Conservation (phyloP, 805 yeast species). For the Cyberlindnera maritima region DNA sequence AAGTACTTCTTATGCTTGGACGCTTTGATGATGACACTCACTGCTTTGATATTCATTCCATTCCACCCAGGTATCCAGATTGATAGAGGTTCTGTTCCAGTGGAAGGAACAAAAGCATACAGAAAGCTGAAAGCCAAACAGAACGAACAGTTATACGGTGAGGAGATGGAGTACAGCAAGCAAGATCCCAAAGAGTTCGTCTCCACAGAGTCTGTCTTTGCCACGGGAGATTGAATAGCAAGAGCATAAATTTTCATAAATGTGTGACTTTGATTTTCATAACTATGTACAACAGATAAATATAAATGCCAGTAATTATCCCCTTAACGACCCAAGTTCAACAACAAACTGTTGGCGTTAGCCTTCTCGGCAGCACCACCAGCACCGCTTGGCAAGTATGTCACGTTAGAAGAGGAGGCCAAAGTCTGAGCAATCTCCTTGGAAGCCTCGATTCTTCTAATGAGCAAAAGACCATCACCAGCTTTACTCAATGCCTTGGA, state of each 20-base stretch:
- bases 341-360: constrained; percentile 51
- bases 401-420: constrained; percentile 78
- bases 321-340: constrained; percentile 63
- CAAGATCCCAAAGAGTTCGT: too few relatives aligned
- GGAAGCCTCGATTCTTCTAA: constrained; percentile 94
- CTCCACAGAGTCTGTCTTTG: too few relatives aligned
- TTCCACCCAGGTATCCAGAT: constrained; percentile 66
- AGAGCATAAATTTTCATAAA: background rate
- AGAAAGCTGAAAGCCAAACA: constrained; percentile 1
- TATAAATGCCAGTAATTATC: background rate
- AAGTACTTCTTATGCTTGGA: constrained; percentile 60
- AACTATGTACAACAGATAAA: background rate
- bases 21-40: constrained; percentile 57
- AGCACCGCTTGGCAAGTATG: constrained; percentile 70
- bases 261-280: background rate
- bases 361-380: constrained; percentile 31
- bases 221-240: background rate
- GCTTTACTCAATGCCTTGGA: constrained; percentile 90
- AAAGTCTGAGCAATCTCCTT: constrained; percentile 91
- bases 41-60: constrained; percentile 44
- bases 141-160: too few relatives aligned
- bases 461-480: constrained; percentile 92
- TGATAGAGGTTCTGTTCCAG: constrained; percentile 14
- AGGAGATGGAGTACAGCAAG: too few relatives aligned
- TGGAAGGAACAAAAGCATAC: constrained; percentile 6